Base-by-base conservation (phyloP, 2,329 filamentous ascomycete species). In the Simplicillium aogashimaense region DNA sequence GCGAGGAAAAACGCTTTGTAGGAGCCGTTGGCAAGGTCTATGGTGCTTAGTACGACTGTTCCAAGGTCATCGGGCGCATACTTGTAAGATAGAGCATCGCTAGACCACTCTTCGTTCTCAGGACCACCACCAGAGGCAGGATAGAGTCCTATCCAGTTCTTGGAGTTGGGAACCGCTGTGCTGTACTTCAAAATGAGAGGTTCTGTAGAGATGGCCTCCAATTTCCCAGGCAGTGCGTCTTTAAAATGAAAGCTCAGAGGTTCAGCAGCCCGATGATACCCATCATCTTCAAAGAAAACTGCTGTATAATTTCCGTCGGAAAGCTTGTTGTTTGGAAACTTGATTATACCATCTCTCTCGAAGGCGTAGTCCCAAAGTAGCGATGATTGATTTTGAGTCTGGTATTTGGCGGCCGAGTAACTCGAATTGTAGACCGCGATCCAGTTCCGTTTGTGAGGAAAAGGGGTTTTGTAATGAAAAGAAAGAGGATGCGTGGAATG, bases 221-320 rank as follows among this genome's bases (percentile, higher is more conserved):
- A 3, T 31, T 35, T 43, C 32, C 29, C 16, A 15, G 36, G 29
- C 1, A 25, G n/a, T 7, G 37, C 29, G 29, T 43, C 38, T 5
- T 15, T 12, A 32, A 32, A 15, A 7, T 46, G 45, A n/a, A 66
- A 49, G 18, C 53, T 46, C n/a, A 41, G 28, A 8, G 42, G 42
- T 10, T 35, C 38, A 20, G 17, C 38, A 31, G 29, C 18, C 42
- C 42, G 40, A 36, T 10, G 4, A 32, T 43, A 43, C 15, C 16
- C 25, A 29, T 40, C 38, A 17, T 35, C 30, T 15, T 30, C 35
- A 18, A 43, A 38, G 13, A 40, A 43, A 35, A 37, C 40, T 25
- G 36, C 38, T 25, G 29, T 43, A 38, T 40, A 43, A 35, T 40
- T 32, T 35, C 38, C 42, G n/a, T 5, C 17, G 33, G 37, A 12